Base-by-base conservation (phyloP, 2,329 filamentous ascomycete genomes). In the Cryoendolithus antarcticus region DNA sequence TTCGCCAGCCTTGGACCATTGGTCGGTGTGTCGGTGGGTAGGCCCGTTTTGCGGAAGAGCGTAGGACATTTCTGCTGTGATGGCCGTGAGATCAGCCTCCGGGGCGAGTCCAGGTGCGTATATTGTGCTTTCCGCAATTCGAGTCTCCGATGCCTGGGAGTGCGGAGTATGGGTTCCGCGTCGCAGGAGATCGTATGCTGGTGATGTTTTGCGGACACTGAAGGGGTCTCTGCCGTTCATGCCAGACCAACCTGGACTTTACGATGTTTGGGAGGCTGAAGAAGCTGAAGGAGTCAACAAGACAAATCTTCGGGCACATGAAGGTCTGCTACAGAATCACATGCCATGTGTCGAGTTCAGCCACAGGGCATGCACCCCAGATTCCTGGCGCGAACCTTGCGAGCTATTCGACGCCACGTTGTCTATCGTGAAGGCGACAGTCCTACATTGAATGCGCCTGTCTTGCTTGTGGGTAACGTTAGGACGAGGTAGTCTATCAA, bases 191-290 rank as follows among this genome's bases (percentile, higher is more conserved):
- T 48, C 39, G 24, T 43, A 38, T 24, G 49, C 51, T 27, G 50
- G 45, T 21, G 48, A 44, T 19, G 15, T 50, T 30, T 47, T 46
- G 49, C 63, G 63, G 46, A 66, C 51, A 49, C 61, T 63, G 58
- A 67, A 66, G 9, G 64, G 62, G 50, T 66, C 64, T 48, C 64
- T 57, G 15, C 15, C 15, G 59, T 65, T 62, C 63, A 66, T 65
- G 32, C 47, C 52, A 52, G 12, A 13, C 32, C 15, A 19, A 11
- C 7, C 11, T 11, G 31, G 7, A 15, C 31, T 32, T 11, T 11
- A 11, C 3, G 31, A 12, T 12, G 7, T 11, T 8, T 12, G 15
- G 15, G 15, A 19, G 15, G 15, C 15, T 19, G 15, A 19, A 19
- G 5, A 19, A 19, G 15, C 15, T 19, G 15, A 19, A 19, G 15